A percentile compares a stretch with the other conserved stretches of the same genome.
These are phyloP conservation scores for Primulina eburnea DNA, from an alignment of 257 asterid genomes.

Conservation along the genomic window DNA sequence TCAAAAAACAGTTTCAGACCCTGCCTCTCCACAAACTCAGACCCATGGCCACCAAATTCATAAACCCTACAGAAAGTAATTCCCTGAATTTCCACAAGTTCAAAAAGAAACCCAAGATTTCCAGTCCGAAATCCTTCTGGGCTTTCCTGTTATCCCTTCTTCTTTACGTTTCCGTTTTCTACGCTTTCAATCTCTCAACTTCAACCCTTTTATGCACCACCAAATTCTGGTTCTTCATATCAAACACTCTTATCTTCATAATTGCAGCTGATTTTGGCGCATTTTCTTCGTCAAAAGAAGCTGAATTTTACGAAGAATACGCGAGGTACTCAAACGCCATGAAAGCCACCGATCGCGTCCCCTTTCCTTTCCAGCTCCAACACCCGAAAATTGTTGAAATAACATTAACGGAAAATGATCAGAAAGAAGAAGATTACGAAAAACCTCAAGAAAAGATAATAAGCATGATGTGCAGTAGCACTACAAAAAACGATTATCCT, in stretches of 20 bases:
- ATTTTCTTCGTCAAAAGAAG: constrained; percentile 34
- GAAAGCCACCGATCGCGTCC: neutral
- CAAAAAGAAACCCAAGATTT: constrained; percentile 28
- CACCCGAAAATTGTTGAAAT: neutral
- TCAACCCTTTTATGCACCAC: constrained; percentile 45
- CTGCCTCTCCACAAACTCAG: too few species aligned
- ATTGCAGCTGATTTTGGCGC: constrained; percentile 52
- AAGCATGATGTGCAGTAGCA: constrained; percentile 10
- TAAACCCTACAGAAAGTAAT: constrained; percentile 23
- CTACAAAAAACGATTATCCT: neutral
- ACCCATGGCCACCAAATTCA: constrained; percentile 26
- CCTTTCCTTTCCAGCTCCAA: constrained; percentile 16
- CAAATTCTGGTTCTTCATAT: constrained; percentile 64
- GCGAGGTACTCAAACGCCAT: constrained; percentile 5
- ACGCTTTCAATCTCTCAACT: constrained; percentile 53
- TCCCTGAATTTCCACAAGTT: constrained; percentile 27
- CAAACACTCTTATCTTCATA: constrained; percentile 62
- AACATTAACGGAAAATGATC: neutral
- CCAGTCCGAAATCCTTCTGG: constrained; percentile 44
- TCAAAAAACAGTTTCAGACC: too few species aligned
- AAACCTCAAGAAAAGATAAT: constrained; percentile 37
- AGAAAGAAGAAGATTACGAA: neutral
- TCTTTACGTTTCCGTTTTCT: constrained; percentile 46
- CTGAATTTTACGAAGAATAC: constrained; percentile 28
- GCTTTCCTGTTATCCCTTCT: constrained; percentile 34